These are phyloP conservation scores for Dothiorella sarmentorum DNA, from an alignment of 2,329 filamentous ascomycete genomes.

Conservation along the genomic window DNA sequence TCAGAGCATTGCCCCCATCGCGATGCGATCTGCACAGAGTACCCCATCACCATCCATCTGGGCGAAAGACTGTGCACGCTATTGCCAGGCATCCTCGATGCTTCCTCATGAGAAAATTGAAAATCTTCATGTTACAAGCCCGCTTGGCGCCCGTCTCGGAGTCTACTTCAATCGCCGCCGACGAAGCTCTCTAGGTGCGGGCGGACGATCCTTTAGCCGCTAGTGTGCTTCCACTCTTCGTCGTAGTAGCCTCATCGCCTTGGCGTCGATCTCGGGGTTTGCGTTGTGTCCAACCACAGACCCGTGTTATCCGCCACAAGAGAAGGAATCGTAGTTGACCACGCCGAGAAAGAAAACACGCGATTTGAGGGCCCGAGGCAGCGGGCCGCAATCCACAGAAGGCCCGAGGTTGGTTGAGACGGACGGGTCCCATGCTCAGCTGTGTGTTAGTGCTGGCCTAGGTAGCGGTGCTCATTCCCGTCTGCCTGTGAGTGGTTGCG, in stretches of 20 bases:
- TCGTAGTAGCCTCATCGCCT: neutral
- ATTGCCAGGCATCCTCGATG: neutral
- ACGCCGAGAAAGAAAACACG: neutral
- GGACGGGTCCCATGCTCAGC: neutral
- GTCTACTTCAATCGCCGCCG: neutral
- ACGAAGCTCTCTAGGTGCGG: neutral
- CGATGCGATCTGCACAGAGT: too few species aligned
- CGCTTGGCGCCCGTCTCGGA: neutral
- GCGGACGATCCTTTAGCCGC: neutral
- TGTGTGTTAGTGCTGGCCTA: neutral
- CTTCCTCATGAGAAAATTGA: neutral
- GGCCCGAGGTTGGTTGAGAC: neutral
- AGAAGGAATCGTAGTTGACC: neutral
- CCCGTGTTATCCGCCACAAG: neutral
- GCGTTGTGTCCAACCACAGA: neutral
- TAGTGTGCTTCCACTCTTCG: neutral
- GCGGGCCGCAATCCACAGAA: conserved; percentile 5
- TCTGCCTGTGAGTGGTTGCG: neutral
- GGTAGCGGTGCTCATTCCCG: neutral
- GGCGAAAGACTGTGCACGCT: too few species aligned
- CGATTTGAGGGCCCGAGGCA: neutral
- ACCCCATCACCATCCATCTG: too few species aligned
- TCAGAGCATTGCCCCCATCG: too few species aligned
- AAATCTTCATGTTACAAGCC: neutral
- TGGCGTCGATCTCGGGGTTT: neutral